Conservation (phyloP, 768 basidiomycete genomes). For the Boletus sp. region DNA sequence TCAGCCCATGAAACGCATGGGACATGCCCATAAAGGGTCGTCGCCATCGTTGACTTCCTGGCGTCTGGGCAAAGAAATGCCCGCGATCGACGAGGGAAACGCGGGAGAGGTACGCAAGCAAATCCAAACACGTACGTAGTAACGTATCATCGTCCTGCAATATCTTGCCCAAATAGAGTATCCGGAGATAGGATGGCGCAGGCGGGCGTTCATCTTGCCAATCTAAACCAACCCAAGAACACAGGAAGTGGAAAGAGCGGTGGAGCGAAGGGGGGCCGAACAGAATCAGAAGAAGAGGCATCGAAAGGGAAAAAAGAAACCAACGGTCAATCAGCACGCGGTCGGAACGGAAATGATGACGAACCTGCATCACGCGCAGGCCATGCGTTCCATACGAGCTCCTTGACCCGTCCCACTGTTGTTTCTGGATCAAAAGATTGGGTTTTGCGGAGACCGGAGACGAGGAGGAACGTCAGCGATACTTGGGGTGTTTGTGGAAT, state of each 20-base stretch:
- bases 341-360: slow-evolving; percentile 9
- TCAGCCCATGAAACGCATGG: not conserved
- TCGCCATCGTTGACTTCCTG: not conserved
- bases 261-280: not conserved
- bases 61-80: not conserved
- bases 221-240: slow-evolving; percentile 37
- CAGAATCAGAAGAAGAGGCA: not conserved
- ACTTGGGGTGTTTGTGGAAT: slow-evolving; percentile 63
- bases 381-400: slow-evolving; percentile 83
- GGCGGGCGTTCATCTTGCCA: slow-evolving; percentile 80
- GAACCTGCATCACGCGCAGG: slow-evolving; percentile 50
- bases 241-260: too few relatives aligned
- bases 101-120: not conserved
- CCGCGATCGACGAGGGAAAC: not conserved
- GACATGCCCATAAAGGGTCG: not conserved
- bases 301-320: not conserved
- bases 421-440: slow-evolving; percentile 76
- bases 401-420: slow-evolving; percentile 75
- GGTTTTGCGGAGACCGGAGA: slow-evolving; percentile 62
- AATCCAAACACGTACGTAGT: slow-evolving; percentile 42
- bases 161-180: slow-evolving; percentile 75
- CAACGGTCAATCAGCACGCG: slow-evolving; percentile 12
- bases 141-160: slow-evolving; percentile 83
- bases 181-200: slow-evolving; percentile 70
- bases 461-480: slow-evolving; percentile 66